Base-by-base conservation (phyloP, 2,329 filamentous ascomycete genomes). In the Pseudocercospora macadamiae region DNA sequence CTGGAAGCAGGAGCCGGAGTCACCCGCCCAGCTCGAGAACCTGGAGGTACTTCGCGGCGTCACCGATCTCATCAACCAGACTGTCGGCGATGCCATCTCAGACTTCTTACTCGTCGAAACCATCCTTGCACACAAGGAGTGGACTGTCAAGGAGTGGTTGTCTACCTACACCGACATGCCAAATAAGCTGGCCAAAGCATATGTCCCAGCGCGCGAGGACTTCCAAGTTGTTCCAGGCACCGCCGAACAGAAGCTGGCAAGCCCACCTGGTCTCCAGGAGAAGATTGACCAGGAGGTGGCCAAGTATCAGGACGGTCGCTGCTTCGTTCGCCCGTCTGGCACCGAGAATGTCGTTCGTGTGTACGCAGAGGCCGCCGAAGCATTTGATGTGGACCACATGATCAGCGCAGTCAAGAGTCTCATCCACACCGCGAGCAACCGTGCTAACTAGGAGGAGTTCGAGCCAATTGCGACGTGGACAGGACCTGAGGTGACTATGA, bases 311-410 rank as follows among this genome's bases (percentile, higher is more conserved):
- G 89, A 90, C 69, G 95, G 91, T 2, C 86, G 95, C 64, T 88
- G 90, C 51, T 99, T 99, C 75, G 95, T 92, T 6, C 88, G 95
- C 68, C 92, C 95, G 34, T 95, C 89, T 65, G 95, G 95, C 26
- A 99, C 95, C 0, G 95, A 99, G 76, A 96, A 99, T 75, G 93
- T 92, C 2, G 93, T 96, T 68, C 86, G 95, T 63, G 93, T 99
- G 18, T 99, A 99, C 72, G 93, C 93, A 6, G 95, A 99, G 78
- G 95, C 95, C 3, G 90, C 90, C 34, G 95, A 90, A 47, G 86
- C 90, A 64, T 89, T 87, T 14, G 93, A 97, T 76, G 92, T 93
- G 1, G 93, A 97, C 70, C 92, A 96, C 75, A 82, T 97, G 63
- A 91, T 93, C 58, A 87, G 87, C 68, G 90, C 91, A 73, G 91